phyloP scores from a whole-genome alignment of 176 grass and related monocot genomes.

The Rhynchospora breviuscula region DNA sequence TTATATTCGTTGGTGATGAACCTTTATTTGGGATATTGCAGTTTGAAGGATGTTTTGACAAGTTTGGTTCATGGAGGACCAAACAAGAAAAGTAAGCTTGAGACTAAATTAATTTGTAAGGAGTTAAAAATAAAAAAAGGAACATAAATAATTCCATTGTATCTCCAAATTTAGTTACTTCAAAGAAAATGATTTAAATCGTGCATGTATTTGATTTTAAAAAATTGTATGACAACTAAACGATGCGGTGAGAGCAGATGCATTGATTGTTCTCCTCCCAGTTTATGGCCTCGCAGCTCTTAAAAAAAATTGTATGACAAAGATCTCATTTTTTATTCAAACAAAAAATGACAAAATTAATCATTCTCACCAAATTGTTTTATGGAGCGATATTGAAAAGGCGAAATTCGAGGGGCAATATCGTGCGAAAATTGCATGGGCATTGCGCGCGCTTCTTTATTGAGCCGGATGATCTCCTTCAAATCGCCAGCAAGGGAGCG shows the following conservation, averaged over 20 bases:
- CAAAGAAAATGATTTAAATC: no score
- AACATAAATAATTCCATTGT: no score
- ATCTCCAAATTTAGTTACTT: no score
- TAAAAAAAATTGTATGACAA: no score
- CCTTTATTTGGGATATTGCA: neutral
- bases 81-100: neutral
- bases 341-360: neutral
- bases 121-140: no score
- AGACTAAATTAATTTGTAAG: no score
- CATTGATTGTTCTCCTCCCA: no score
- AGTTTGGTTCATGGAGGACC: neutral
- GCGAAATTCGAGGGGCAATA: conserved; percentile 32
- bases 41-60: neutral
- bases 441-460: conserved; percentile 40
- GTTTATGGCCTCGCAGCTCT: no score
- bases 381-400: conserved; percentile 43
- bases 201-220: no score
- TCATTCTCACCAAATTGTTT: conserved; percentile 44
- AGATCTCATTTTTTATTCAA: neutral
- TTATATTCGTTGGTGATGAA: neutral
- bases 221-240: no score
- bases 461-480: conserved; percentile 31
- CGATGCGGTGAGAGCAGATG: no score
- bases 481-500: conserved; percentile 38
- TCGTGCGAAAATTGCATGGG: conserved; percentile 50